These are phyloP conservation scores for Trichoderma atrobrunneum DNA, from an alignment of 2,329 filamentous ascomycete genomes.

Conservation along the genomic window DNA sequence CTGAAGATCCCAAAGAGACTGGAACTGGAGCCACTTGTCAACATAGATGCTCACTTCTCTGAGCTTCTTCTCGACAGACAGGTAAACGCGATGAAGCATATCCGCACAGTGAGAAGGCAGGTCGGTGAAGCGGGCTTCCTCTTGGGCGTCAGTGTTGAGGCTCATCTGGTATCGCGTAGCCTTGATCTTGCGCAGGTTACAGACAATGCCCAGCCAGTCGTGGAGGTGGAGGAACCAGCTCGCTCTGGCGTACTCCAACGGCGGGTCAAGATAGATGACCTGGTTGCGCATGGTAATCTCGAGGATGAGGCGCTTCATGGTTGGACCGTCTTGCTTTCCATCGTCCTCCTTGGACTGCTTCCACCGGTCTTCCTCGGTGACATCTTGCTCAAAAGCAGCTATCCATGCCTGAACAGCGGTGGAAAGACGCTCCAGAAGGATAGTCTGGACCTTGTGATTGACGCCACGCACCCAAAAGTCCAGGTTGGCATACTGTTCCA, in stretches of 20 bases:
- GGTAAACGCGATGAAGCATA: constrained; percentile 76
- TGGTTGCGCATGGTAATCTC: constrained; percentile 98
- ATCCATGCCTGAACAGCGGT: constrained; percentile 87
- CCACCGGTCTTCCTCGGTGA: constrained; percentile 51
- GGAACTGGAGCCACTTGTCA: constrained; percentile 97
- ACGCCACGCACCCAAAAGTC: constrained; percentile 84
- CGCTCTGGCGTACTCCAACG: constrained; percentile 84
- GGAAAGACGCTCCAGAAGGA: constrained; percentile 77
- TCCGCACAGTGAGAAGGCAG: constrained; percentile 80
- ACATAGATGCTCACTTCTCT: constrained; percentile 79
- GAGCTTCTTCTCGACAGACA: constrained; percentile 78
- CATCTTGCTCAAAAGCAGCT: constrained; percentile 69
- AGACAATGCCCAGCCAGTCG: constrained; percentile 88
- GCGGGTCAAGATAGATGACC: constrained; percentile 93
- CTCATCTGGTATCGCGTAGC: constrained; percentile 93
- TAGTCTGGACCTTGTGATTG: constrained; percentile 80
- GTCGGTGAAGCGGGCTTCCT: constrained; percentile 74
- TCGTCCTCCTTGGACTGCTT: constrained; percentile 49
- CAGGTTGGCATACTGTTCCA: constrained; percentile 94
- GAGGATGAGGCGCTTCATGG: constrained; percentile 72
- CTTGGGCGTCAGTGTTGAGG: constrained; percentile 63
- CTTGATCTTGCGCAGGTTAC: constrained; percentile 90
- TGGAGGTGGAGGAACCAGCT: constrained; percentile 93
- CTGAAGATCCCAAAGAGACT: constrained; percentile 96
- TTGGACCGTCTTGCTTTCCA: constrained; percentile 53